phyloP scores from a whole-genome alignment of 164 flowering plant genomes.

The Chimonanthus praecox region DNA sequence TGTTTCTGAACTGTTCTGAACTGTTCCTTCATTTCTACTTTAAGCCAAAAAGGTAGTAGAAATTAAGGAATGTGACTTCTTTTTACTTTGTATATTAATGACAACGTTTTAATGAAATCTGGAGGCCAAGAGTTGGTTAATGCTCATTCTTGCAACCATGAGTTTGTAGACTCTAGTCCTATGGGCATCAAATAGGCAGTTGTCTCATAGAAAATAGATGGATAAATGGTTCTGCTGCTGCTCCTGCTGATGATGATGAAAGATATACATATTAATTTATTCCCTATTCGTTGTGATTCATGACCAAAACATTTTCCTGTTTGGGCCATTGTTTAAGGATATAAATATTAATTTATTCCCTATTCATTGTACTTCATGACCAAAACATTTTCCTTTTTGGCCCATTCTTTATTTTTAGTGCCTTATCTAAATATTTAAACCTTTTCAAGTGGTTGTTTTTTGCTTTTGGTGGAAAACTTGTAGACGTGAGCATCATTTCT shows the following conservation, averaged over 20 bases:
- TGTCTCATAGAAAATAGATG: too few relatives aligned
- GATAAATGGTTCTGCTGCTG: too few relatives aligned
- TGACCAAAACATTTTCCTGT: background rate
- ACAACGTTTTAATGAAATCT: background rate
- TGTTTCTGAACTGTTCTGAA: background rate
- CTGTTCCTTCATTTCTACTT: background rate
- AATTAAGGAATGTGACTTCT: background rate
- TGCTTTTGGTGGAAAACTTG: background rate
- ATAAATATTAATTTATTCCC: background rate
- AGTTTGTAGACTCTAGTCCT: too few relatives aligned
- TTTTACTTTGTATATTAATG: background rate
- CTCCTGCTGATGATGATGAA: too few relatives aligned
- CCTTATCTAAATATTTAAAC: too few relatives aligned
- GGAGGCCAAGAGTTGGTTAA: background rate
- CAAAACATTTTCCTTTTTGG: background rate
- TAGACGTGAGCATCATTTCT: background rate
- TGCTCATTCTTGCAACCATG: too few relatives aligned
- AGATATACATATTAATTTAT: background rate
- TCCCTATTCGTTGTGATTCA: background rate
- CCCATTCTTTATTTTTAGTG: background rate
- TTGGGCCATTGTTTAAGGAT: too few relatives aligned
- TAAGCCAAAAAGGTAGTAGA: too few relatives aligned
- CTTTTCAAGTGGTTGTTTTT: background rate
- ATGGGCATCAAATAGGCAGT: too few relatives aligned
- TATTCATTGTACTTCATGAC: background rate